Evolutionary conservation across 768 basidiomycete genomes (phyloP), one percentile per base, ranked within the genome.

Genomic region (Lentinus brumalis): DNA sequence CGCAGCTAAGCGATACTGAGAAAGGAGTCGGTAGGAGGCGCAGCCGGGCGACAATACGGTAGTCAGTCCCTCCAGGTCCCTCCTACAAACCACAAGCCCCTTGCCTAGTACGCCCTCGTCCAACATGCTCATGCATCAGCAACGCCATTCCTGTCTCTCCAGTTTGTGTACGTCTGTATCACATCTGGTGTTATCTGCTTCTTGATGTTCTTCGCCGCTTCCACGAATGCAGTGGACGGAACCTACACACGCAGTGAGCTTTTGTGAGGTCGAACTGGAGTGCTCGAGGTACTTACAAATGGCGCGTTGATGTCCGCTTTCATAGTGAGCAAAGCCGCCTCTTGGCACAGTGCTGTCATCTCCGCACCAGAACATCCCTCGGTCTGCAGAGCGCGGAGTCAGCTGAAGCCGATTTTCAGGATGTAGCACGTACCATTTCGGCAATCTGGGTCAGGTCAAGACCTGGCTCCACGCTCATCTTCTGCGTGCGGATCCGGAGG

Each of bases 311-410:
- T 87, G 72, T 98, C 83, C 55, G 84, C 81, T 65, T 91, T 87
- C 97, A 99, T 98, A 0, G 95, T 92, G 56, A 89, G 71, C 63
- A 98, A 73, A 0, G 96, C 97, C 4, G 97, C 97, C 74, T 99
- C 96, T 75, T 98, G 97, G 71, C 96, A 98, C 46, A 98, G 81
- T 9, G 90, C 87, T 6, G 86, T 82, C 38, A 98, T 86, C 73
- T 99, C 97, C 5, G 97, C 97, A 5, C 97, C 97, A 18, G 96
- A 98, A 71, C 94, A 99, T 1, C 96, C 97, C 10, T 91, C 87
- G 1, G 95, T 91, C 97, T 98, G 68, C 52, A 12, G 62, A 38
- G 30, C 30, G 11, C 26, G 21, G 31, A 16, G 11, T 6, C 35
- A 57, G 59, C 18, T 52, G 5, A n/a, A 7, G 30, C 15, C 50